Evolutionary conservation across 441 rosid species (phyloP).

Genomic region (Brassica hybrid): DNA sequence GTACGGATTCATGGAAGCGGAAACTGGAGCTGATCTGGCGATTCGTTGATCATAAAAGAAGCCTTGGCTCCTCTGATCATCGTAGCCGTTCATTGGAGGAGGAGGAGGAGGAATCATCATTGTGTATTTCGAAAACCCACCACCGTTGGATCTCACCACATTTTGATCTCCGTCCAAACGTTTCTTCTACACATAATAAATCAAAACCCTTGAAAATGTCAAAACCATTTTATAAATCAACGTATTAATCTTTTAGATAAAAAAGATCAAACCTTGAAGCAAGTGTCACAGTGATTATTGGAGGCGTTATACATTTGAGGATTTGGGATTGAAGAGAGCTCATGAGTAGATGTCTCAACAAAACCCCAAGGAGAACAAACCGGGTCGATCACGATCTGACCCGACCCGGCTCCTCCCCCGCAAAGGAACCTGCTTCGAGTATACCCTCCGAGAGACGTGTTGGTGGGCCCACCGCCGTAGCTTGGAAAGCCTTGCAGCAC

Average conservation of each 20-base stretch:
- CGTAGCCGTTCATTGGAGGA: slow-evolving; percentile 39
- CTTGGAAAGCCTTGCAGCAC: slow-evolving; percentile 44
- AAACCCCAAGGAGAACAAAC: slow-evolving; percentile 40
- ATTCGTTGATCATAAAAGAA: slow-evolving; percentile 30
- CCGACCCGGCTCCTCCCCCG: slow-evolving; percentile 47
- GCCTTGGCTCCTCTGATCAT: slow-evolving; percentile 30
- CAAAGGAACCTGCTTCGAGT: slow-evolving; percentile 29
- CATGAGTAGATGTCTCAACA: slow-evolving; percentile 56
- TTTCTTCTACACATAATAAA: slow-evolving; percentile 25
- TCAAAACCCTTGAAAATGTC: slow-evolving; percentile 7
- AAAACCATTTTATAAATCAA: neutral
- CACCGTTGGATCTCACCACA: slow-evolving; percentile 34
- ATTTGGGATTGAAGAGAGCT: slow-evolving; percentile 95
- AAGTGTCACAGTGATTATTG: slow-evolving; percentile 48
- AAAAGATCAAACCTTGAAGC: slow-evolving; percentile 56
- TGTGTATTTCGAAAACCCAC: slow-evolving; percentile 36
- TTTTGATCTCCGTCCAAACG: slow-evolving; percentile 40
- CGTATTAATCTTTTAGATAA: neutral
- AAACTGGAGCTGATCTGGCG: slow-evolving; percentile 26
- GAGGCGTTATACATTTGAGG: slow-evolving; percentile 37
- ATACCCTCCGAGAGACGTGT: slow-evolving; percentile 26
- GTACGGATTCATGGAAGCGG: slow-evolving; percentile 21
- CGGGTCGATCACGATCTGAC: slow-evolving; percentile 45
- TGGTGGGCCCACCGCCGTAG: slow-evolving; percentile 33
- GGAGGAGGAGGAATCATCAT: slow-evolving; percentile 20